These are phyloP conservation scores for Tuber calosporum DNA, from an alignment of 495 filamentous ascomycete genomes.

Conservation along the genomic window DNA sequence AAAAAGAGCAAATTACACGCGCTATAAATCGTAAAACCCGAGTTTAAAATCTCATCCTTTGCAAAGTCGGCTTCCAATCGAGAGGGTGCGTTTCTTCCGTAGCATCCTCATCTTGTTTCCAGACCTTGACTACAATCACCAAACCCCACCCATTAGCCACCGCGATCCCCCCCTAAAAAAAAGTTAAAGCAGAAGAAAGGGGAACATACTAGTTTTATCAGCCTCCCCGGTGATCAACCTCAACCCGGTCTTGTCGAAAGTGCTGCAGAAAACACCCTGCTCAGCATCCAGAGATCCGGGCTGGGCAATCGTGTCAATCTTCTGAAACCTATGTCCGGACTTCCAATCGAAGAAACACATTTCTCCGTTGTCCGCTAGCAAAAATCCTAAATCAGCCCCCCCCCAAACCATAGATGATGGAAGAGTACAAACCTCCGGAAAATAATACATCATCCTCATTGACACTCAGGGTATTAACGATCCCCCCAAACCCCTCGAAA, in stretches of 20 bases:
- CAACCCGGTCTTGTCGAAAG: conserved; percentile 80
- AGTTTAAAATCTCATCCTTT: conserved; percentile 30
- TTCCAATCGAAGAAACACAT: conserved; percentile 99
- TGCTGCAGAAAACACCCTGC: conserved; percentile 84
- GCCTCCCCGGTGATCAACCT: conserved; percentile 88
- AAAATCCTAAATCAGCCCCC: conserved; percentile 7
- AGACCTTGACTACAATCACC: conserved; percentile 67
- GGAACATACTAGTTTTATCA: conserved; percentile 74
- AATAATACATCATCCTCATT: conserved; percentile 95
- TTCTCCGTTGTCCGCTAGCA: conserved; percentile 74
- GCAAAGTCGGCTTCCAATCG: conserved; percentile 80
- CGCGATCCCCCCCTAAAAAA: background rate
- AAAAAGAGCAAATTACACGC: background rate
- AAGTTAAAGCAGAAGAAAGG: background rate
- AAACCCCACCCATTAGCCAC: background rate
- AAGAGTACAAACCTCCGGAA: conserved; percentile 57
- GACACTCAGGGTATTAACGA: conserved; percentile 88
- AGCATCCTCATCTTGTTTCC: conserved; percentile 83
- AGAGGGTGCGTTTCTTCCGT: conserved; percentile 87
- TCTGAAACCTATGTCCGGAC: conserved; percentile 83
- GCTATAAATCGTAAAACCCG: background rate
- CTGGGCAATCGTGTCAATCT: conserved; percentile 80
- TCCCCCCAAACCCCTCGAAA: conserved; percentile 90
- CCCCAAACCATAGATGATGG: background rate
- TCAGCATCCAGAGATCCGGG: conserved; percentile 92